Evolutionary conservation across 371 early-diverging fungal species (phyloP).

Genomic region (Circinella umbellata): DNA sequence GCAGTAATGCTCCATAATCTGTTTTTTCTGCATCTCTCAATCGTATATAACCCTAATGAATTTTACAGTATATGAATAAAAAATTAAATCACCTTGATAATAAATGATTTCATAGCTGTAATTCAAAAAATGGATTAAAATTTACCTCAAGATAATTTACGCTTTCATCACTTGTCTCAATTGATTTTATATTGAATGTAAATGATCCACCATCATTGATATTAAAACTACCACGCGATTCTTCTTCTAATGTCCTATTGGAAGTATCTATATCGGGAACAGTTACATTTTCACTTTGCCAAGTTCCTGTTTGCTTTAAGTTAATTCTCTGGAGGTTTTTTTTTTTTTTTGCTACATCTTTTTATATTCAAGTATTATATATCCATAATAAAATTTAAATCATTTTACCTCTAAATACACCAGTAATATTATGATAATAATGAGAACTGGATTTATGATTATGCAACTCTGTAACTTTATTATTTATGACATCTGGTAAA

Average conservation of each 20-base stretch:
- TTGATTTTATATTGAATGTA: slow-evolving; percentile 52
- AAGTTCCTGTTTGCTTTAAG: slow-evolving; percentile 30
- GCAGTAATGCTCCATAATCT: slow-evolving; percentile 57
- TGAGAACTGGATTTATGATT: slow-evolving; percentile 37
- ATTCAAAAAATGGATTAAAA: background rate
- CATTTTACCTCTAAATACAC: slow-evolving; percentile 62
- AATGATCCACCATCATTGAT: slow-evolving; percentile 45
- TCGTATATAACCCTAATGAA: slow-evolving; percentile 54
- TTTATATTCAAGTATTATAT: too few species aligned
- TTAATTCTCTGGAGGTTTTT: too few species aligned
- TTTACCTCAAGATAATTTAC: slow-evolving; percentile 62
- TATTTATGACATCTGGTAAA: slow-evolving; percentile 35
- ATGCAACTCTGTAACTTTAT: slow-evolving; percentile 31
- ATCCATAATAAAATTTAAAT: background rate
- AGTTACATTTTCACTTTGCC: slow-evolving; percentile 40
- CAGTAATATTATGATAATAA: slow-evolving; percentile 68
- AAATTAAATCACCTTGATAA: background rate
- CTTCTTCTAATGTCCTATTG: slow-evolving; percentile 36
- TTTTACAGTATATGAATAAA: background rate
- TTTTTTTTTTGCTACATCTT: too few species aligned
- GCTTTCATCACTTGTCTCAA: slow-evolving; percentile 47
- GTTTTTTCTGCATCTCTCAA: slow-evolving; percentile 57
- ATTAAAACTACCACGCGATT: slow-evolving; percentile 39
- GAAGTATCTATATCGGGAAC: slow-evolving; percentile 23
- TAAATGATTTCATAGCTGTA: background rate